phyloP scores from a whole-genome alignment of 306 rosid species.

The Vigna angularis region DNA sequence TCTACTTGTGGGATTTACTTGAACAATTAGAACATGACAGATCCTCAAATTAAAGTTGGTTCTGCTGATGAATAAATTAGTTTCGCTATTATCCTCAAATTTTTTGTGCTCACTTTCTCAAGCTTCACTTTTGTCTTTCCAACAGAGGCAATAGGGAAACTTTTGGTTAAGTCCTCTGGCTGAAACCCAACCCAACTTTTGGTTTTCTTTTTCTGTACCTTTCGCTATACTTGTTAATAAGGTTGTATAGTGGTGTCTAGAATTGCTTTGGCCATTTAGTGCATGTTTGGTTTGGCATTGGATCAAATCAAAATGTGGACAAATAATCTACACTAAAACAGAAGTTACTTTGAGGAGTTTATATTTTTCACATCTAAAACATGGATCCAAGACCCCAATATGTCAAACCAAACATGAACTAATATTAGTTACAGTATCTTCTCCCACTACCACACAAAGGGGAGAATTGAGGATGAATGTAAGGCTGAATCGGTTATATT shows the following conservation, averaged over 20 bases:
- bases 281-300: too few relatives aligned
- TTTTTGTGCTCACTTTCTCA: neutral
- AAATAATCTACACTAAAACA: too few relatives aligned
- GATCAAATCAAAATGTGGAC: too few relatives aligned
- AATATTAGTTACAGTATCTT: constrained; percentile 1
- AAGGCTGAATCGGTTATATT: constrained; percentile 6
- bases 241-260: neutral
- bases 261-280: constrained; percentile 3
- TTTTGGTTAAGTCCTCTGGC: neutral
- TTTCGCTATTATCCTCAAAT: constrained; percentile 18
- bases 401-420: too few relatives aligned
- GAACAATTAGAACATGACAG: constrained; percentile 17
- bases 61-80: constrained; percentile 14
- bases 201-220: neutral
- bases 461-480: constrained; percentile 7
- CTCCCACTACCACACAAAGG: constrained; percentile 7
- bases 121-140: constrained; percentile 31
- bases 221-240: neutral
- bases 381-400: too few relatives aligned
- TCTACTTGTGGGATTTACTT: constrained; percentile 6
- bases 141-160: neutral
- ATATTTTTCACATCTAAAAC: too few relatives aligned
- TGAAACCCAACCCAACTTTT: neutral
- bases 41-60: constrained; percentile 25
- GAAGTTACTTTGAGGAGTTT: too few relatives aligned